Percentiles rank a stretch among this genome's conserved stretches.
Evolutionary conservation across 345 rosid species (phyloP).

Genomic region (Gossypium bickii): DNA sequence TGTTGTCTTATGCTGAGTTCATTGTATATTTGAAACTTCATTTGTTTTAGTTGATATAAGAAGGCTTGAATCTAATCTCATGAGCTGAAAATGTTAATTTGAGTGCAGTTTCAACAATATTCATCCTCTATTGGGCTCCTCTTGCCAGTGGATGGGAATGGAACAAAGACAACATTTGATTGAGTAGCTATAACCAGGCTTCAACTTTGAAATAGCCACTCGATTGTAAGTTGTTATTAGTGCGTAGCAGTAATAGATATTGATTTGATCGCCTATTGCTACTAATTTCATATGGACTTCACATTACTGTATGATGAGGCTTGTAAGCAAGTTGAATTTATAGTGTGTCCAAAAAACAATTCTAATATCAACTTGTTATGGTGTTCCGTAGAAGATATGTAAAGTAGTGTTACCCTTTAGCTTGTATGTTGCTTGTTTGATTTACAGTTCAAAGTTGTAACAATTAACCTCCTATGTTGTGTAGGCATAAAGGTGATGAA

Average conservation of each 20-base stretch:
- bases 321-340: neutral
- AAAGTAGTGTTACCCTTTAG: neutral
- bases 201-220: neutral
- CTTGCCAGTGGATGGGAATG: constrained; percentile 7
- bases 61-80: neutral
- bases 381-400: neutral
- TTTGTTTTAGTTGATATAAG: neutral
- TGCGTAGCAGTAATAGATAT: neutral
- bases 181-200: neutral
- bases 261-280: neutral
- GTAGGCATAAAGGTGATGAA: neutral
- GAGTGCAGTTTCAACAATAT: constrained; percentile 38
- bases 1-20: neutral
- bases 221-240: neutral
- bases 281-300: neutral
- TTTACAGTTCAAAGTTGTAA: neutral
- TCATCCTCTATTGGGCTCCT: constrained; percentile 19
- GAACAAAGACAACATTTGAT: neutral
- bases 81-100: constrained; percentile 5
- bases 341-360: neutral
- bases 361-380: neutral
- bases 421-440: neutral
- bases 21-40: neutral
- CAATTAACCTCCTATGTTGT: neutral
- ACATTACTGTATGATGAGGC: neutral